Evolutionary conservation across 306 rosid species (phyloP).

Genomic region (Quercus parvula): DNA sequence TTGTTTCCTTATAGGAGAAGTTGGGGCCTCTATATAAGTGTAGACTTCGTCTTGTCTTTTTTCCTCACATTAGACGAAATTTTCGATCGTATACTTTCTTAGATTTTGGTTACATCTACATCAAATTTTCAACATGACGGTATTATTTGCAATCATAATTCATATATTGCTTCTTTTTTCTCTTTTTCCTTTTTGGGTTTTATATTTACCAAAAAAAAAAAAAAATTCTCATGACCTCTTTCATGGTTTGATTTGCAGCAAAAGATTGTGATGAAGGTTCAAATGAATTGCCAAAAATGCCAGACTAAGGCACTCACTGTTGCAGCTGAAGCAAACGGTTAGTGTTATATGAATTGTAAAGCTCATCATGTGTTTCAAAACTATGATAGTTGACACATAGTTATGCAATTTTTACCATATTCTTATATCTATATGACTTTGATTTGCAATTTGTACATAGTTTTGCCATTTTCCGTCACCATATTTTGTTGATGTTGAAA

Average conservation of each 20-base stretch:
- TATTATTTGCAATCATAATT: background rate
- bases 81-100: background rate
- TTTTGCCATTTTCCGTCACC: too few species aligned
- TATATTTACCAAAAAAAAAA: background rate
- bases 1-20: too few species aligned
- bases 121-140: background rate
- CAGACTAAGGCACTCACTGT: background rate
- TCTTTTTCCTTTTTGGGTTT: background rate
- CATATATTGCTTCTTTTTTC: background rate
- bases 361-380: background rate
- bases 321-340: background rate
- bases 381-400: too few species aligned
- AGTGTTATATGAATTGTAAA: background rate
- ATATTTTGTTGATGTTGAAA: too few species aligned
- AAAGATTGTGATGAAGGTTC: conserved; percentile 6
- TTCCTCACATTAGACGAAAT: background rate
- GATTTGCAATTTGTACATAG: background rate
- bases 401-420: too few species aligned
- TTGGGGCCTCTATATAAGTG: too few species aligned
- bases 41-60: too few species aligned
- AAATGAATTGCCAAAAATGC: background rate
- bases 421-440: background rate
- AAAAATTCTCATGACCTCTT: background rate
- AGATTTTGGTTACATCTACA: background rate
- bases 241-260: background rate